phyloP scores from a whole-genome alignment of 2,329 filamentous ascomycete genomes.

The Paecilomyces niveus region DNA sequence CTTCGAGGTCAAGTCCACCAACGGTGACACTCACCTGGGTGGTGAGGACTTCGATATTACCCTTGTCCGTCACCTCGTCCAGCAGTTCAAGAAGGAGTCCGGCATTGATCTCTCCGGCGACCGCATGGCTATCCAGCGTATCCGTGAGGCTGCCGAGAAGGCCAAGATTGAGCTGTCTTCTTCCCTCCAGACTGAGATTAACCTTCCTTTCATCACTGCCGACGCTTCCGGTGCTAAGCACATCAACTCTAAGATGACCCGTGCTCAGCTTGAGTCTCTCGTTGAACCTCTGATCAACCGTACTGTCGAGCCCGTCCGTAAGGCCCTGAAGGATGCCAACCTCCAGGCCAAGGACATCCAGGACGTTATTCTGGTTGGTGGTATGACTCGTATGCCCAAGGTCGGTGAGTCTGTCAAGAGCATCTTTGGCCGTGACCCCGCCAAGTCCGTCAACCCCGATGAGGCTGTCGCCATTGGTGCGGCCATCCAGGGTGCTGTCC shows the following conservation, averaged over 20 bases:
- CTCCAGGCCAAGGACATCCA: conserved; percentile 90
- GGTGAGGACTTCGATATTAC: conserved; percentile 97
- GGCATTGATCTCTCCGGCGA: conserved; percentile 83
- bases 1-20: conserved; percentile 98
- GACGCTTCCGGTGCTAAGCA: conserved; percentile 94
- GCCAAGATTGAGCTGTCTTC: conserved; percentile 98
- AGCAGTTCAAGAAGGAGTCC: conserved; percentile 94
- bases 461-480: conserved; percentile 97
- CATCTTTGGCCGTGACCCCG: conserved; percentile 92
- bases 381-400: conserved; percentile 99
- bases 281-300: conserved; percentile 81
- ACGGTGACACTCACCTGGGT: conserved; percentile 96
- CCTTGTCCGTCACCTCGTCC: conserved; percentile 86
- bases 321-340: conserved; percentile 91
- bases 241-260: conserved; percentile 92
- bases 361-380: conserved; percentile 95
- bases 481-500: conserved; percentile 92
- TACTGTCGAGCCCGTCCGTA: conserved; percentile 88
- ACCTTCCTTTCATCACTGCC: conserved; percentile 97
- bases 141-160: conserved; percentile 97
- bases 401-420: conserved; percentile 91
- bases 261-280: conserved; percentile 86
- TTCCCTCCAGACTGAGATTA: conserved; percentile 92
- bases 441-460: conserved; percentile 97
- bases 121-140: conserved; percentile 98